phyloP scores from a whole-genome alignment of 257 asterid species.

The Gentiana straminea region DNA sequence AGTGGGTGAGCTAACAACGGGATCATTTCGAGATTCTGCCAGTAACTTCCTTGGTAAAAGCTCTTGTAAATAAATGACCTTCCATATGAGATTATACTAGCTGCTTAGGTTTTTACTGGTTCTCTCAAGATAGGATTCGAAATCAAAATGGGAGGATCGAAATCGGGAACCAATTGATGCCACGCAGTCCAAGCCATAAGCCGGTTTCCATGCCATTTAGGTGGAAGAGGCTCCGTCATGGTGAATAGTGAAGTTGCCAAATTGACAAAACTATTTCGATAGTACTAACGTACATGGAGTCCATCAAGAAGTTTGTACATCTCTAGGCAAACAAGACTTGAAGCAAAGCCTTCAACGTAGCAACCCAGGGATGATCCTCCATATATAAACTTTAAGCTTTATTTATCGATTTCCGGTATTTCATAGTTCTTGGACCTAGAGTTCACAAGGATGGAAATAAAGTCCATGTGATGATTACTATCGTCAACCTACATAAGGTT shows the following conservation, averaged over 20 bases:
- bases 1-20: too few relatives aligned
- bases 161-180: too few relatives aligned
- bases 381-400: conserved; percentile 80
- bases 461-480: conserved; percentile 80
- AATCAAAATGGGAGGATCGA: too few relatives aligned
- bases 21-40: too few relatives aligned
- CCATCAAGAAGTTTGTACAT: conserved; percentile 22
- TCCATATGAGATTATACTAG: too few relatives aligned
- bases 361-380: conserved; percentile 88
- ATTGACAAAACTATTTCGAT: conserved; percentile 82
- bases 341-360: conserved; percentile 81
- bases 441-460: conserved; percentile 80
- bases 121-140: too few relatives aligned
- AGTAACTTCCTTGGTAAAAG: too few relatives aligned
- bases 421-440: conserved; percentile 90
- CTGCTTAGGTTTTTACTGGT: too few relatives aligned
- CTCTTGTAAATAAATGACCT: too few relatives aligned
- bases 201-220: too few relatives aligned
- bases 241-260: conserved; percentile 68
- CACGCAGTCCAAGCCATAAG: too few relatives aligned
- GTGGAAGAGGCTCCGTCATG: too few relatives aligned
- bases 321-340: not conserved
- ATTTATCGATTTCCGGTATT: conserved; percentile 15
- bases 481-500: conserved; percentile 58
- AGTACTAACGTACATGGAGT: conserved; percentile 68